Evolutionary conservation across 148 eudicot species (phyloP).

Genomic region (Rhododendron vialii): DNA sequence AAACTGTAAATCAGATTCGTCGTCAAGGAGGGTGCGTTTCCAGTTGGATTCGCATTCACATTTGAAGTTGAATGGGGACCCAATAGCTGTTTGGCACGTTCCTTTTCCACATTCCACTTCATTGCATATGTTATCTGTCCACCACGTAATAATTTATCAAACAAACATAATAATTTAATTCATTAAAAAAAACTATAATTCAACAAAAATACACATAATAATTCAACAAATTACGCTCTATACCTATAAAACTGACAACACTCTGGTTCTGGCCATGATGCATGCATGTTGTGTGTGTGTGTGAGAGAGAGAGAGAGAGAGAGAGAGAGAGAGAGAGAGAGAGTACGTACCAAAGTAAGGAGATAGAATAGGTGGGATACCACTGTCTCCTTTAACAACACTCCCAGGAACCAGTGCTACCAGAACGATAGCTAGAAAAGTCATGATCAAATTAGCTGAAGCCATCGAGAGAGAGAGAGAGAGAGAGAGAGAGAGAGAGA

Average conservation of each 20-base stretch:
- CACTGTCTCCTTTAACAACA: not conserved
- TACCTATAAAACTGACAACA: not conserved
- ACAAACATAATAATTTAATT: not conserved
- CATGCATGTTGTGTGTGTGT: not conserved
- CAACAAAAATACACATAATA: too few species aligned
- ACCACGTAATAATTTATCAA: not conserved
- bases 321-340: not conserved
- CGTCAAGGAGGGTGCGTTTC: constrained; percentile 41
- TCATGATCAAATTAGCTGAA: not conserved
- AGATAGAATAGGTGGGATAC: not conserved
- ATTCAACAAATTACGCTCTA: not conserved
- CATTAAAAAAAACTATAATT: too few species aligned
- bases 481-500: not conserved
- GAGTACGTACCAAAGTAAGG: not conserved
- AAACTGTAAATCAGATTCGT: constrained; percentile 41
- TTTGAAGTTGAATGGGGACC: constrained; percentile 36
- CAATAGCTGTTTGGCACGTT: constrained; percentile 37
- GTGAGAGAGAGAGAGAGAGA: too few species aligned
- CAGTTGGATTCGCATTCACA: constrained; percentile 60
- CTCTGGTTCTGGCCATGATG: not conserved
- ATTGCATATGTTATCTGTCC: constrained; percentile 39
- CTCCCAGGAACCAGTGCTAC: not conserved
- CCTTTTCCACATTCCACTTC: constrained; percentile 62
- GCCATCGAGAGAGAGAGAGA: not conserved
- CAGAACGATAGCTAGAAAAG: not conserved